Conservation (phyloP, 371 early-diverging fungal species). For the Haplosporangium sp. region DNA sequence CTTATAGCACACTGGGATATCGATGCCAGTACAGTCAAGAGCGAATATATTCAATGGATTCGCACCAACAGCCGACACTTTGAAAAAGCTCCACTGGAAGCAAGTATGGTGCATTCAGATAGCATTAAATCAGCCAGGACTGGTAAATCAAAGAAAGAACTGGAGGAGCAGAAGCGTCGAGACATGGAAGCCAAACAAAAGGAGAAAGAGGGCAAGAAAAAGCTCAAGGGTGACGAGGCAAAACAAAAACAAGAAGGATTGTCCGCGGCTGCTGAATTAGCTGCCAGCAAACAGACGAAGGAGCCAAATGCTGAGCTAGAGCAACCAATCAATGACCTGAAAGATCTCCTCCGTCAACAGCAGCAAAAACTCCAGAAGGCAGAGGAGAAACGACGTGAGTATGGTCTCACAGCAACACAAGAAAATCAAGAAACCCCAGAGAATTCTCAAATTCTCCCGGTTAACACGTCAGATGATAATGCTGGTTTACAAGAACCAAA, state of each 20-base stretch:
- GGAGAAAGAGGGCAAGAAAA: background rate
- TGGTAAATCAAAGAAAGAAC: constrained; percentile 3
- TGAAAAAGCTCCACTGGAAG: constrained; percentile 18
- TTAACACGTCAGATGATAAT: background rate
- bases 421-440: background rate
- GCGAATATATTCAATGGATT: constrained; percentile 38
- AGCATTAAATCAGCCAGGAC: constrained; percentile 13
- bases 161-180: constrained; percentile 4
- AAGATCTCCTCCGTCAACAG: constrained; percentile 22
- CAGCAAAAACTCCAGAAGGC: constrained; percentile 8
- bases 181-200: constrained; percentile 6
- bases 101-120: constrained; percentile 28
- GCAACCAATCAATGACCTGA: constrained; percentile 32
- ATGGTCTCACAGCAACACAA: constrained; percentile 3
- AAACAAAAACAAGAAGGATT: background rate
- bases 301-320: constrained; percentile 1
- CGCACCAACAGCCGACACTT: constrained; percentile 20
- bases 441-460: background rate
- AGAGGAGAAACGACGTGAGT: constrained; percentile 29
- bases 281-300: constrained; percentile 3
- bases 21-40: constrained; percentile 22
- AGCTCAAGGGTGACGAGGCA: constrained; percentile 6
- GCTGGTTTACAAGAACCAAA: background rate
- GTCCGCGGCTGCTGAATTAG: background rate
- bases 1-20: constrained; percentile 44